phyloP scores from a whole-genome alignment of 768 basidiomycete species.

The Hydnum rufescens region DNA sequence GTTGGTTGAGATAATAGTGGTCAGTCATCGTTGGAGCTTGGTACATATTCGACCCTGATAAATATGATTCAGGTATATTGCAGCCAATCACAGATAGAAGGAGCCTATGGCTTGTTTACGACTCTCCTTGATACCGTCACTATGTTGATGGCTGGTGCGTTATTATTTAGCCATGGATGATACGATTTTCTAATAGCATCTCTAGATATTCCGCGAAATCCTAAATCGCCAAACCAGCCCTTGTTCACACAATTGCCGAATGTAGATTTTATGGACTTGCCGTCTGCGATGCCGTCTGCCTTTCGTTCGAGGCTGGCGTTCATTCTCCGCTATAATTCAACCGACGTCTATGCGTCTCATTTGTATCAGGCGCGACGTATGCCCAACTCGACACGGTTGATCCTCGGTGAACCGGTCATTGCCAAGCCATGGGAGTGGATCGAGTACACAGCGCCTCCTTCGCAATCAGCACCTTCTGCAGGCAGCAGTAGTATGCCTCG shows the following conservation, averaged over 20 bases:
- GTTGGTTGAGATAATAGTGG: conserved; percentile 3
- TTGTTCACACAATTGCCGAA: neutral
- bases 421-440: conserved; percentile 10
- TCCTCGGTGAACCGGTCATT: conserved; percentile 2
- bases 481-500: neutral
- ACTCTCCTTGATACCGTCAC: conserved; percentile 5
- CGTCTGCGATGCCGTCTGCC: conserved; percentile 3
- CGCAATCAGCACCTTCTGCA: neutral
- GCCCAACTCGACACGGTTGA: neutral
- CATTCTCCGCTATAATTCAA: conserved; percentile 4
- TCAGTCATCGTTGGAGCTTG: neutral
- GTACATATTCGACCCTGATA: neutral
- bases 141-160: conserved; percentile 4
- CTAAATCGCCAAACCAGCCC: neutral
- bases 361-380: neutral
- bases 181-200: neutral
- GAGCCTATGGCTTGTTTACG: conserved; percentile 2
- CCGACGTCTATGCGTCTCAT: conserved; percentile 3
- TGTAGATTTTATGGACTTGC: neutral
- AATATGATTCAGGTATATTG: neutral
- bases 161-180: neutral
- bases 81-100: neutral
- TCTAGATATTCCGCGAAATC: neutral
- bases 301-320: neutral
- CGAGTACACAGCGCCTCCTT: conserved; percentile 5